Percentiles rank a stretch among this genome's conserved stretches.
Evolutionary conservation across 1,139 yeast species (phyloP).

Genomic region (Geotrichum bryndzae): DNA sequence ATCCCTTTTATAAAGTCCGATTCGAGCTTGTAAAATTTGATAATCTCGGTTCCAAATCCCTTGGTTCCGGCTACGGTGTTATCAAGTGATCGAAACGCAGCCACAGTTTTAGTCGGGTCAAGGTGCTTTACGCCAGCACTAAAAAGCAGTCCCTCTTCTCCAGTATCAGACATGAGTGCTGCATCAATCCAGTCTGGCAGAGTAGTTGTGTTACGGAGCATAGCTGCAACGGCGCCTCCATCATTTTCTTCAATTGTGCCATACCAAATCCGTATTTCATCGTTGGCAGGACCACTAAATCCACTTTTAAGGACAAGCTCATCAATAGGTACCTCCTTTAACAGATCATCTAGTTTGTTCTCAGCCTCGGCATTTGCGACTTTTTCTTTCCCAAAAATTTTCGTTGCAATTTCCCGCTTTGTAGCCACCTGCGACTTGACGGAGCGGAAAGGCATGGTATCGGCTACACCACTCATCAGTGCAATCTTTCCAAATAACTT

Average conservation of each 20-base stretch:
- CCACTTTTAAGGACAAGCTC: slow-evolving; percentile 11
- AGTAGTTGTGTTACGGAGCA: slow-evolving; percentile 6
- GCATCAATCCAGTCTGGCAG: slow-evolving; percentile 15
- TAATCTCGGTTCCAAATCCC: background rate
- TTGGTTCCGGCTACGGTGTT: background rate
- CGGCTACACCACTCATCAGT: slow-evolving; percentile 20
- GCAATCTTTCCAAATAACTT: slow-evolving; percentile 19
- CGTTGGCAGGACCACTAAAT: slow-evolving; percentile 1
- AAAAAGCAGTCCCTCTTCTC: slow-evolving; percentile 15
- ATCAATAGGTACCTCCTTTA: slow-evolving; percentile 17
- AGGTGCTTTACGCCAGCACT: slow-evolving; percentile 1
- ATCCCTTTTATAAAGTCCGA: slow-evolving; percentile 2
- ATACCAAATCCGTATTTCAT: slow-evolving; percentile 13
- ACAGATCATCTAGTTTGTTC: slow-evolving; percentile 10
- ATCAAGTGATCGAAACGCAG: background rate
- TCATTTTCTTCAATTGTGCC: slow-evolving; percentile 8
- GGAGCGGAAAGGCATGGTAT: slow-evolving; percentile 13
- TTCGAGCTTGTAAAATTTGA: background rate
- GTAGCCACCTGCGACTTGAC: slow-evolving; percentile 1
- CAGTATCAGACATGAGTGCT: slow-evolving; percentile 20
- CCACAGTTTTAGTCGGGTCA: background rate
- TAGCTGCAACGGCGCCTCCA: background rate
- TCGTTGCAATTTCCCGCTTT: slow-evolving; percentile 2
- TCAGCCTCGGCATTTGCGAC: background rate
- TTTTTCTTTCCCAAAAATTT: background rate